Conservation (phyloP, 106 monocot species). For the Dendrobium officinale region DNA sequence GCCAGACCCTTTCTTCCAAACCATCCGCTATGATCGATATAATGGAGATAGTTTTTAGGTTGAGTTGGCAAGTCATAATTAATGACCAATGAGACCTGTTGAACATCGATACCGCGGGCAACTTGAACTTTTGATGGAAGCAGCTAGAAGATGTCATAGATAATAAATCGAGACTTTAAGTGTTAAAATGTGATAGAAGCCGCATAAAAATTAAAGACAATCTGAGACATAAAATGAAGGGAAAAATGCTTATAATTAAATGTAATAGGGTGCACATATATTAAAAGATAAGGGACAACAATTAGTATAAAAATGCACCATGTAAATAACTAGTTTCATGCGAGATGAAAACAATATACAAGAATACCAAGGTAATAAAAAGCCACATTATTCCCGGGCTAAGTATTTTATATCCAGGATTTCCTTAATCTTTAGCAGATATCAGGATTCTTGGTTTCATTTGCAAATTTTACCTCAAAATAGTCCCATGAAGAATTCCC, state of each 20-base stretch:
- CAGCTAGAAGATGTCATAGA: slow-evolving; percentile 49
- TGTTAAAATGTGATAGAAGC: no score
- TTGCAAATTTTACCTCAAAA: background rate
- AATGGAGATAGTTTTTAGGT: slow-evolving; percentile 17
- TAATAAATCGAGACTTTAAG: slow-evolving; percentile 2
- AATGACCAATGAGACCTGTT: slow-evolving; percentile 25
- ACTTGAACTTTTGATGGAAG: slow-evolving; percentile 39
- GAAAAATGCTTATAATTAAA: background rate
- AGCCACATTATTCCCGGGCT: background rate
- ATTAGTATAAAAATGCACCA: no score
- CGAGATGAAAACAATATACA: background rate
- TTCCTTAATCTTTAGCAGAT: background rate
- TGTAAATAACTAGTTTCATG: no score
- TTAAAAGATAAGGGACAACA: background rate
- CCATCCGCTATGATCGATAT: slow-evolving; percentile 13
- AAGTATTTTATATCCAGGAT: background rate
- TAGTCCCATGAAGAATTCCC: background rate
- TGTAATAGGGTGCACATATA: background rate
- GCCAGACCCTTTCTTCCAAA: slow-evolving; percentile 12
- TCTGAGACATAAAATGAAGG: no score
- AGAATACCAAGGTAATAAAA: background rate
- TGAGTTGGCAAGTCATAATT: slow-evolving; percentile 28
- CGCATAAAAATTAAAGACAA: no score
- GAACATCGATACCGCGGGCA: slow-evolving; percentile 22
- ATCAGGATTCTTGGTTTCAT: background rate